Evolutionary conservation across 345 rosid species (phyloP), one percentile per base, ranked within the genome.

Genomic region (Aquilaria sinensis): DNA sequence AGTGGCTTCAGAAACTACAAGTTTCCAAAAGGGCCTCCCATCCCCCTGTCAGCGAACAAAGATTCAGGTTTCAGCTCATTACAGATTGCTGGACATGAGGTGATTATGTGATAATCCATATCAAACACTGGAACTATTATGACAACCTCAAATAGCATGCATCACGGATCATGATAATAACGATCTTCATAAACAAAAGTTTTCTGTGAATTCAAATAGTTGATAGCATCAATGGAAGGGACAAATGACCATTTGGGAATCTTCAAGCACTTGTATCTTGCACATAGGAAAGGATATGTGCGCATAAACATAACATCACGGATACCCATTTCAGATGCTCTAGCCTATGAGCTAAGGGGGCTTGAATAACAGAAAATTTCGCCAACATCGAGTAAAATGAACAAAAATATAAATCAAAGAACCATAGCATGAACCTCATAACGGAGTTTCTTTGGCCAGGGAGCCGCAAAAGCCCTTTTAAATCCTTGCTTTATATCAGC

Each of bases 11-110:
- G 89, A 76, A 61, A 92, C 93, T 67, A 85, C 77, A 3, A 79
- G 83, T 69, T 82, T 89, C 96, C 95, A 85, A 60, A 87, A 92
- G 33, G 96, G 92, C 77, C 80, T 87, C 52, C 90, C 96, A 77
- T 92, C 92, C 62, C 92, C 98, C 96, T 91, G 71, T 70, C 50
- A 67, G 66, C 15, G 61, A 49, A 37, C 8, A 55, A 55, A 31
- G n/a, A 1, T 31, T 4, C 12, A 7, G 16, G 10, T 31, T 55
- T 31, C 15, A 12, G n/a, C 9, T 55, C 58, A 31, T 14, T 31
- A 41, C 9, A 12, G 34, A 8, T 12, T 13, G 9, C 43, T 31
- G 34, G 37, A 37, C 3, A 4, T 37, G 43, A 37, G 43, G 7
- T 37, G 43, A 37, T 37, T 37, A 37, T 37, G 43, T 37, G 43